Evolutionary conservation across 495 filamentous ascomycete genomes (phyloP).

Genomic region (Hypoxylon trugodes): DNA sequence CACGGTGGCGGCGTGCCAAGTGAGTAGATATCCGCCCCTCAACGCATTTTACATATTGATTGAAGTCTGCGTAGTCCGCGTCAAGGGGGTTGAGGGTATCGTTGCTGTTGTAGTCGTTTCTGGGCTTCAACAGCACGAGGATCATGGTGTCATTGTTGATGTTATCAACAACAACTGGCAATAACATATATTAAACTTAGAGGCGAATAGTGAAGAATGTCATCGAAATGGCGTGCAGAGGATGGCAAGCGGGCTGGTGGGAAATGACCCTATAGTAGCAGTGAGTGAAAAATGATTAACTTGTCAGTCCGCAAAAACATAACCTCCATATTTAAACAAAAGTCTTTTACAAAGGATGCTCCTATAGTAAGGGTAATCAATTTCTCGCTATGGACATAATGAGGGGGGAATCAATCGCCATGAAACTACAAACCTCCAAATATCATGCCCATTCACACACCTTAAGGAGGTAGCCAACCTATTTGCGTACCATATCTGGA

Average conservation of each 20-base stretch:
- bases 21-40: constrained; percentile 3
- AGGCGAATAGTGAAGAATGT: neutral
- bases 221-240: too few relatives aligned
- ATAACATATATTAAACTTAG: neutral
- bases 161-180: constrained; percentile 62
- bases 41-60: constrained; percentile 4
- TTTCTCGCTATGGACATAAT: too few relatives aligned
- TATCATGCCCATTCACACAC: neutral
- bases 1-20: constrained; percentile 77
- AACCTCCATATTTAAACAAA: too few relatives aligned
- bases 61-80: constrained; percentile 52
- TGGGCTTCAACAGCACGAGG: constrained; percentile 78
- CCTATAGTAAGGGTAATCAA: too few relatives aligned
- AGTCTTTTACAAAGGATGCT: too few relatives aligned
- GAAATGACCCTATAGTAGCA: too few relatives aligned
- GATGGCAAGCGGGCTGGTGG: too few relatives aligned
- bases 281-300: too few relatives aligned
- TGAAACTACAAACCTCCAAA: neutral
- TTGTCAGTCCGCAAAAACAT: too few relatives aligned
- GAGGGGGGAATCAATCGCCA: neutral
- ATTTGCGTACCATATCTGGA: constrained; percentile 37
- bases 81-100: constrained; percentile 73
- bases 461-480: neutral
- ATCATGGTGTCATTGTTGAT: constrained; percentile 77
- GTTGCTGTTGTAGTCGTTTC: constrained; percentile 78